Evolutionary conservation across 2,329 filamentous ascomycete genomes (phyloP).

Genomic region (Sclerotinia nivalis): DNA sequence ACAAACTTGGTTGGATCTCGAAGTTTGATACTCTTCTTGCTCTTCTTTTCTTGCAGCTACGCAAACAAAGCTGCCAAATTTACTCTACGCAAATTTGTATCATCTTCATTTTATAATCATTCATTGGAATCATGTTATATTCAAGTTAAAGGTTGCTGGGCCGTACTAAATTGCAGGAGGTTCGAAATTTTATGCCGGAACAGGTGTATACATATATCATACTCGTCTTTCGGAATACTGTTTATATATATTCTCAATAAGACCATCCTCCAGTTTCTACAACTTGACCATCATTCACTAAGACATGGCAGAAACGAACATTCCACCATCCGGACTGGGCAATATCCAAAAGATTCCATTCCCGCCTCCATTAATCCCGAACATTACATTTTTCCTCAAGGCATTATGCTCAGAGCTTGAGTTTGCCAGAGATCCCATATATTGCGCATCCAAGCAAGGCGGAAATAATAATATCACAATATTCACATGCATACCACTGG

Average conservation of each 20-base stretch:
- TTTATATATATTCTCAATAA: neutral
- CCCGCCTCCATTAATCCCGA: neutral
- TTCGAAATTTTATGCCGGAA: neutral
- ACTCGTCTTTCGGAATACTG: neutral
- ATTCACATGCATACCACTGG: neutral
- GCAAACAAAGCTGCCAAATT: neutral
- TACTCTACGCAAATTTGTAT: neutral
- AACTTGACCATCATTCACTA: neutral
- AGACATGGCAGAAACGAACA: neutral
- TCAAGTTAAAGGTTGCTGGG: accelerated
- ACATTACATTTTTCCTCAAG: neutral
- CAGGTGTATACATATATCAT: neutral
- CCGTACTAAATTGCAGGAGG: neutral
- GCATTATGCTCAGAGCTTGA: neutral
- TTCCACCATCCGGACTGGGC: too few species aligned
- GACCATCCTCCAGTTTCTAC: neutral
- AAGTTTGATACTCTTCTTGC: too few species aligned
- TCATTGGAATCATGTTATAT: too few species aligned
- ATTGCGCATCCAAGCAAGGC: neutral
- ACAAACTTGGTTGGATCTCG: neutral
- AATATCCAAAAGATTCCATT: neutral
- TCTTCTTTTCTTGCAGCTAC: neutral
- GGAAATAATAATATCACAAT: neutral
- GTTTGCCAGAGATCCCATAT: neutral
- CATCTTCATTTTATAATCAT: neutral